phyloP scores from a whole-genome alignment of 2,329 filamentous ascomycete species.

The Teratosphaeria viscida region DNA sequence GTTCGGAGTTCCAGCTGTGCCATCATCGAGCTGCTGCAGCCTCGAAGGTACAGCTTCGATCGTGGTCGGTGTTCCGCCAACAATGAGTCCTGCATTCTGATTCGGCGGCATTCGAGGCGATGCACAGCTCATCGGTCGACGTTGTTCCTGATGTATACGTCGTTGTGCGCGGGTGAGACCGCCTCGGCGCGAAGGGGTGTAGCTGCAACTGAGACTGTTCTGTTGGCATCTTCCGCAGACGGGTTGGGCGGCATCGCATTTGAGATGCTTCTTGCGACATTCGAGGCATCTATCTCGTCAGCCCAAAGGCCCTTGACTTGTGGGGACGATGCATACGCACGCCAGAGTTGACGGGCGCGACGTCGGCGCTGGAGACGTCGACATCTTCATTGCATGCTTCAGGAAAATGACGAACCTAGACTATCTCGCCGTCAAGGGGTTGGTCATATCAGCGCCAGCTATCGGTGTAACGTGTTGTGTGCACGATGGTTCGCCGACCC shows the following conservation, averaged over 20 bases:
- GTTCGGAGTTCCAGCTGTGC: neutral
- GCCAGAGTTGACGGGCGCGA: neutral
- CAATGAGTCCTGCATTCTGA: neutral
- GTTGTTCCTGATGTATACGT: neutral
- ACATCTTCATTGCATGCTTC: neutral
- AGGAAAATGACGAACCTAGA: neutral
- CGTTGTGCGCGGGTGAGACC: neutral
- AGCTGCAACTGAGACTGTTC: neutral
- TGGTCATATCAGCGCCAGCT: neutral
- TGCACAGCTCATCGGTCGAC: neutral
- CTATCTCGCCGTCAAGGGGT: neutral
- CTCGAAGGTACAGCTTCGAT: neutral
- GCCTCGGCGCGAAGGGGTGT: conserved; percentile 1
- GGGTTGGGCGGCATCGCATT: conserved; percentile 1
- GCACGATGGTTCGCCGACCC: neutral
- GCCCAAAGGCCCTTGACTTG: neutral
- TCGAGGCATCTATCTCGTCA: neutral
- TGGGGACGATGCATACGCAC: neutral
- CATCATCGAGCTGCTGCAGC: neutral
- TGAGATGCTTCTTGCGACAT: conserved; percentile 2
- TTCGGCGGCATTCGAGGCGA: neutral
- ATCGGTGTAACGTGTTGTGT: neutral
- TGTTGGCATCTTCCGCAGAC: neutral
- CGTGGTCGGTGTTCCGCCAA: neutral
- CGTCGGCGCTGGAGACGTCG: neutral